Percentiles rank a stretch among this genome's conserved stretches.
Evolutionary conservation across 805 yeast genomes (phyloP).

Genomic region (Clavispora fructus): DNA sequence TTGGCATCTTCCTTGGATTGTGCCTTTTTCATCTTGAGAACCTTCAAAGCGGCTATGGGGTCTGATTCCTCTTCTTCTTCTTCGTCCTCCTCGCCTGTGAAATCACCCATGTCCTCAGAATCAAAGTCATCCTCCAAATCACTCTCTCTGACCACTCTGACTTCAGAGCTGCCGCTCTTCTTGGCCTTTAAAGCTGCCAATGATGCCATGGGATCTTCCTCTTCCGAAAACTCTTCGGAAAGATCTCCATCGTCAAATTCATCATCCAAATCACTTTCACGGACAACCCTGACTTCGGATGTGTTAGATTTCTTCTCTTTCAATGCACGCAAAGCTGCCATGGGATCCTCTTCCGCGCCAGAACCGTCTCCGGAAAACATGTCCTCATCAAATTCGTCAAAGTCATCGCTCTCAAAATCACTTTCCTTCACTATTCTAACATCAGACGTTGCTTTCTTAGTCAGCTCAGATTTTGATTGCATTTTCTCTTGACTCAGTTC

Average conservation of each 20-base stretch:
- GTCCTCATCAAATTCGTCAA: slow-evolving; percentile 21
- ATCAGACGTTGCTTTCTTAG: not conserved
- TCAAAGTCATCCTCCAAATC: slow-evolving; percentile 18
- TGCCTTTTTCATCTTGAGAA: slow-evolving; percentile 12
- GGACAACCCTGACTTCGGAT: slow-evolving; percentile 19
- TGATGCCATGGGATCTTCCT: slow-evolving; percentile 19
- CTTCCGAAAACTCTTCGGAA: slow-evolving; percentile 3
- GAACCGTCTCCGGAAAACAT: not conserved
- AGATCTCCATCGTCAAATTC: not conserved
- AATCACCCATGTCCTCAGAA: not conserved
- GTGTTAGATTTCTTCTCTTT: slow-evolving; percentile 10
- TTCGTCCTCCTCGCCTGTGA: not conserved
- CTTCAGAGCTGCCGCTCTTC: slow-evolving; percentile 4
- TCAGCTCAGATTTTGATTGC: not conserved
- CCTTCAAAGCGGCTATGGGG: slow-evolving; percentile 14
- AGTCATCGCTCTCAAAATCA: not conserved
- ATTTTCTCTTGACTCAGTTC: not conserved
- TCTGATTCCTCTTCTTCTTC: slow-evolving; percentile 8
- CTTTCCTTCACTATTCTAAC: slow-evolving; percentile 24
- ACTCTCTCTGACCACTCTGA: slow-evolving; percentile 27
- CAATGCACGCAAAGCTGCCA: slow-evolving; percentile 14
- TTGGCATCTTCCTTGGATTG: slow-evolving; percentile 10
- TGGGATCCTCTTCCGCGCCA: slow-evolving; percentile 14
- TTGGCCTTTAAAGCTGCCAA: slow-evolving; percentile 9
- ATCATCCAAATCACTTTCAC: slow-evolving; percentile 26